Base-by-base conservation (phyloP, 345 rosid genomes). In the Populus alba region DNA sequence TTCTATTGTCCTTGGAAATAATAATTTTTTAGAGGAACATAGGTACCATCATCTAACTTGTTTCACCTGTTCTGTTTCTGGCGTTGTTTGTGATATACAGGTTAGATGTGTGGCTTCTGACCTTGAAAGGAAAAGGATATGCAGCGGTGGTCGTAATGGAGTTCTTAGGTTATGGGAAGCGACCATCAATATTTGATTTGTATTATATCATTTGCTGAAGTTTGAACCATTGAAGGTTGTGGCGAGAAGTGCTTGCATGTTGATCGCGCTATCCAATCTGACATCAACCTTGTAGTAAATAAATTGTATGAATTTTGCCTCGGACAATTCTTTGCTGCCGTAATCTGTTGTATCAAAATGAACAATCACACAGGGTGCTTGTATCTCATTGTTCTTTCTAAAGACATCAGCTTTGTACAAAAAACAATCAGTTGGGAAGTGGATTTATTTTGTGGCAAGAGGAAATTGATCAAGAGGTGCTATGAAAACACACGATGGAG, bases 161-260 rank as follows among this genome's bases (percentile, higher is more conserved):
- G 83, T 90, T 83, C 93, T 97, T 71, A 85, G 99, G 84, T 88
- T 97, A 27, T 97, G 99, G 99, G 99, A 97, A 83, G 99, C 98
- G 31, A 94, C 99, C 81, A 94, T 91, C 92, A 97, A 92, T 87
- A 97, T 92, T 66, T 97, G 69, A 88, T 63, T 53, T 59, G 68
- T 18, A 17, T 68, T 31, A 17, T 49, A 47, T 45, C 23, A 16
- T 61, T 47, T 29, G n/a, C 39, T 43, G 61, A 6, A 8, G 37
- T 67, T 66, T 66, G 8, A 7, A 39, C 43, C 10, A 1, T 39
- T 17, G 2, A 8, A 38, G 35, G 53, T 53, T 22, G 3, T n/a
- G 35, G 11, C 18, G 31, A 7, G n/a, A 7, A 39, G 4, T 73
- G 11, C 55, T 37, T 37, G 20, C 27, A 41, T 27, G 53, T 49